These are phyloP conservation scores for Domatiomyces globalis DNA, from an alignment of 2,329 filamentous ascomycete genomes.

Conservation along the genomic window DNA sequence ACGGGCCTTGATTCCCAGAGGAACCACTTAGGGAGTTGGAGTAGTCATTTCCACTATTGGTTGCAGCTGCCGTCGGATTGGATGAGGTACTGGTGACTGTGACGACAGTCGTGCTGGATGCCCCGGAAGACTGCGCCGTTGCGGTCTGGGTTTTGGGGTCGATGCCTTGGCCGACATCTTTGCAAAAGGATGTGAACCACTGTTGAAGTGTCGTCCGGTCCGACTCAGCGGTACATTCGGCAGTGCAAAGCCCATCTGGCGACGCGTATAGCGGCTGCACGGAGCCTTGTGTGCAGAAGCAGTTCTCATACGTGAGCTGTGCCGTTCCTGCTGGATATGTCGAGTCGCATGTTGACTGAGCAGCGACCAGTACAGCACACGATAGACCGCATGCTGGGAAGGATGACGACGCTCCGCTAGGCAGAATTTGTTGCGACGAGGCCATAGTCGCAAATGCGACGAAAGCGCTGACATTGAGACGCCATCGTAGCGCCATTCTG, in stretches of 20 bases:
- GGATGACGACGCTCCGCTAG: conserved; percentile 26
- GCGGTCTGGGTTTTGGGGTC: conserved; percentile 21
- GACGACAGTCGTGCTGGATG: conserved; percentile 9
- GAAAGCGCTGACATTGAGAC: conserved; percentile 12
- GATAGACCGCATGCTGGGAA: conserved; percentile 49
- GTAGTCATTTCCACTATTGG: conserved; percentile 11
- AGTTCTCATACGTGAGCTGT: conserved; percentile 45
- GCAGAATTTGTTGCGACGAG: conserved; percentile 22
- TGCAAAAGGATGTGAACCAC: conserved; percentile 60
- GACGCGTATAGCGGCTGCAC: conserved; percentile 46
- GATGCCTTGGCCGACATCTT: conserved; percentile 29
- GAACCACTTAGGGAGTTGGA: not conserved
- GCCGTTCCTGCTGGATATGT: conserved; percentile 37
- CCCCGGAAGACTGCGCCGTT: conserved; percentile 14
- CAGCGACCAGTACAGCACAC: conserved; percentile 52
- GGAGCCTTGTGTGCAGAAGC: conserved; percentile 56
- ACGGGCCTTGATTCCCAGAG: conserved; percentile 7
- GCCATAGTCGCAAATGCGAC: conserved; percentile 17
- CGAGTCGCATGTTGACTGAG: conserved; percentile 57
- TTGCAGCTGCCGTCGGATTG: conserved; percentile 17
- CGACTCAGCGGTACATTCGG: conserved; percentile 38
- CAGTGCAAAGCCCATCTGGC: conserved; percentile 48
- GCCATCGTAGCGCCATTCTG: not conserved
- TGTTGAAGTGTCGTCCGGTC: conserved; percentile 46
- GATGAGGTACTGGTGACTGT: conserved; percentile 13